Base-by-base conservation (phyloP, 202 grass and related monocot species). In the Cymbopogon flexuosus region DNA sequence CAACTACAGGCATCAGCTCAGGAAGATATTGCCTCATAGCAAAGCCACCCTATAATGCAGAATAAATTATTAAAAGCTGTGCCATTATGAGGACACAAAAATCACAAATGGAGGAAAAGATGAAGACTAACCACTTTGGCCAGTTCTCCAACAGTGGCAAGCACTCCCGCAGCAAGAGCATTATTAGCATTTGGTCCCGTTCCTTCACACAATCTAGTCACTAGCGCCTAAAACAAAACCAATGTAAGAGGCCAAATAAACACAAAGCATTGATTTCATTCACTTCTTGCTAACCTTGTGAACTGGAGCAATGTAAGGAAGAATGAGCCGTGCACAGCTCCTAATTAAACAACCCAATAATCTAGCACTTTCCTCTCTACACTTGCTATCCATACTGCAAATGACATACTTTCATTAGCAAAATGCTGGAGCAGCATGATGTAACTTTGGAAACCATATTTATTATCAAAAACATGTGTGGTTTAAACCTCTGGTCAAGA, bases 281-380 rank as follows among this genome's bases (percentile, higher is more conserved):
- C n/a, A n/a, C n/a, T 41, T 56, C 46, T 65, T 65, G 87, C 81
- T 84, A 79, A 98, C 95, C 90, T 98, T 98, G 86, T 98, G 95
- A 81, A 98, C 81, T 72, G 95, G 92, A 86, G 92, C 90, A 89
- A 98, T 95, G 76, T 98, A 98, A 59, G 95, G 95, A 89, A 98
- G 95, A 80, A 98, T 91, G 79, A 98, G 84, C 42, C 88, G 84
- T 24, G 90, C 92, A 65, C 95, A 98, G 79, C 89, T 94, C 65
- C 92, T 89, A 78, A 98, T 98, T 68, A 98, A 82, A 72, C 90
- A 93, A 79, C 95, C 95, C 82, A 98, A 87, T 27, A 98, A 80
- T 79, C 79, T 93, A 16, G 95, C 88, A 82, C 92, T 95, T 70
- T 98, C 95, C 79, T 98, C 95, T 87, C 85, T 93, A 71, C 92